These are phyloP conservation scores for Borovskyia barvae DNA, from an alignment of 208 protist genomes.

Conservation along the genomic window DNA sequence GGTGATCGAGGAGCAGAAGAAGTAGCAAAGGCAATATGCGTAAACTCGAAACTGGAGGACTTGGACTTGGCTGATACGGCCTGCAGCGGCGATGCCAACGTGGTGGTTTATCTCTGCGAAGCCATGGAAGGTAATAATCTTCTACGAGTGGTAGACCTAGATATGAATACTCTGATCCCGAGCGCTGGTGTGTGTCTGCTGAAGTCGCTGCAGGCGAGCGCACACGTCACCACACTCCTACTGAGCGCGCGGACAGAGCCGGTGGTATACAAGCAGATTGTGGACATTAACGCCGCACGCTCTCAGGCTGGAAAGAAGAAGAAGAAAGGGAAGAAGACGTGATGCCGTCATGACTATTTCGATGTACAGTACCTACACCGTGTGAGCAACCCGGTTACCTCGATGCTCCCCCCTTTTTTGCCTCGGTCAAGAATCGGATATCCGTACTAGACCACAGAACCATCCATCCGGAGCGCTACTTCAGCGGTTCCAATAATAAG, in stretches of 20 bases:
- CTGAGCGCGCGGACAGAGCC: slow-evolving; percentile 69
- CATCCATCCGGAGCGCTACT: too few species aligned
- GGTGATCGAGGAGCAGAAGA: slow-evolving; percentile 61
- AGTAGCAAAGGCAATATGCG: slow-evolving; percentile 53
- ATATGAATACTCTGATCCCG: slow-evolving; percentile 69
- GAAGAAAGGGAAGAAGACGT: slow-evolving; percentile 24
- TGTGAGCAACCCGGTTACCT: too few species aligned
- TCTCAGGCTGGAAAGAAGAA: slow-evolving; percentile 36
- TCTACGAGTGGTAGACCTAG: slow-evolving; percentile 64
- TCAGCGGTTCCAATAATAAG: too few species aligned
- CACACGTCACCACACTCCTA: slow-evolving; percentile 34
- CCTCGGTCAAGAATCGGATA: too few species aligned
- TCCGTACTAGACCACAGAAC: too few species aligned
- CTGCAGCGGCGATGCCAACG: slow-evolving; percentile 51
- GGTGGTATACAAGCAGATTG: slow-evolving; percentile 60
- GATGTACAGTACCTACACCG: slow-evolving; percentile 4
- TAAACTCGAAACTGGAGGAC: slow-evolving; percentile 52
- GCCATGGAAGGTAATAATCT: slow-evolving; percentile 58
- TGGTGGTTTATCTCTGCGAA: slow-evolving; percentile 76
- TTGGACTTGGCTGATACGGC: slow-evolving; percentile 82
- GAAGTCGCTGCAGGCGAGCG: slow-evolving; percentile 54
- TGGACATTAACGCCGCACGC: slow-evolving; percentile 47
- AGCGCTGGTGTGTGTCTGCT: slow-evolving; percentile 47
- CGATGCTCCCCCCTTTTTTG: too few species aligned
- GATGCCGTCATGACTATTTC: not conserved